Base-by-base conservation (phyloP, 2,329 filamentous ascomycete species). In the Pseudonectria foliicola region DNA sequence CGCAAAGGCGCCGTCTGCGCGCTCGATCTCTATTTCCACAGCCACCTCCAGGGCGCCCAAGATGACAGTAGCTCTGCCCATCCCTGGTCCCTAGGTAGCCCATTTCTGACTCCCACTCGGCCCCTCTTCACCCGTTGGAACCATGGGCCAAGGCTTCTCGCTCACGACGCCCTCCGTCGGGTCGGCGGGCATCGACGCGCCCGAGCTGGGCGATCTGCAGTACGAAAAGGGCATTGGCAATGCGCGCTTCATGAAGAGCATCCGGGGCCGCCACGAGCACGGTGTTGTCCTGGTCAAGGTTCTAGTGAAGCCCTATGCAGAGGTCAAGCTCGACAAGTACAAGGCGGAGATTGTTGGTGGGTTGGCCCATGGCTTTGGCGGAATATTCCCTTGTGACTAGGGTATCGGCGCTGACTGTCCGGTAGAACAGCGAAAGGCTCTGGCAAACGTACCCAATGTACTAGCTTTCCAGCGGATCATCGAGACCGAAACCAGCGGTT, bases 61-160 rank as follows among this genome's bases (percentile, higher is more conserved):
- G 33, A 53, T 53, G 49, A 52, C 37, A 38, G 43, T 42, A 37
- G 42, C 37, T 34, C 45, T 39, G 35, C 41, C 31, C 37, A 34
- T 35, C 25, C 40, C 34, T 34, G 41, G 44, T 38, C 44, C 42
- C 51, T 52, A n/a, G n/a, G n/a, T n/a, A 52, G 48, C 49, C 42
- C 42, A n/a, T n/a, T n/a, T 39, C 29, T 46, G 46, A 27, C 47
- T 43, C 37, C 34, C 29, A 25, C 34, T 34, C 45, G 37, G 39
- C 39, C 18, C 18, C 18, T 21, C 18, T 28, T 35, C 38, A 33
- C 26, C 39, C 38, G 33, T 26, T 39, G 33, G 43, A 34, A 45
- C 48, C 46, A 98, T 98, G 92, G 92, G 92, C 46, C 92, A 98
- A 73, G 89, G 87, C 46, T 95, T 95, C 67, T 95, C 90, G 43